Evolutionary conservation across 1,139 yeast species (phyloP).

Genomic region (Taiozyma sp.): DNA sequence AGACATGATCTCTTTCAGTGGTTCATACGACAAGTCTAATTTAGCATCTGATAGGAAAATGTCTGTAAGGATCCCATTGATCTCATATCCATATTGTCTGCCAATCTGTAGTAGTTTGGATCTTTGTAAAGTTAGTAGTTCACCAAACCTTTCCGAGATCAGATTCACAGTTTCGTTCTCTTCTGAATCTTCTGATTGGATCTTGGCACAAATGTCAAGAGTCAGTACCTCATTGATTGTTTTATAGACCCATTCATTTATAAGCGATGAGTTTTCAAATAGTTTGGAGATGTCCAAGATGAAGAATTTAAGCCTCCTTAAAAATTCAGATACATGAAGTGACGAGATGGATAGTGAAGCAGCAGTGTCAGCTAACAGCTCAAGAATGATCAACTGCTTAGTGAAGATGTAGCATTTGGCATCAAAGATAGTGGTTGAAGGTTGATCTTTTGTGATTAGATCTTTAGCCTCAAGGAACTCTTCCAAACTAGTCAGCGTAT

Average conservation of each 20-base stretch:
- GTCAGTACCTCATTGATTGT: conserved; percentile 16
- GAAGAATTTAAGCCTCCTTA: conserved; percentile 32
- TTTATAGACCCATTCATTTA: conserved; percentile 21
- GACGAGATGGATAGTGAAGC: conserved; percentile 35
- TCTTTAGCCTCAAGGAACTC: conserved; percentile 1
- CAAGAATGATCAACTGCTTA: conserved; percentile 30
- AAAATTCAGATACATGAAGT: conserved; percentile 27
- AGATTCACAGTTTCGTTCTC: conserved; percentile 8
- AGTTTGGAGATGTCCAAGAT: conserved; percentile 35
- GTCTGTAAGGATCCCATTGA: conserved; percentile 42
- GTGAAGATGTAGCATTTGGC: conserved; percentile 30
- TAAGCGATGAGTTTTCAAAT: conserved; percentile 14
- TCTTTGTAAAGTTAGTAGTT: conserved; percentile 40
- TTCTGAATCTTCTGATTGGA: conserved; percentile 7
- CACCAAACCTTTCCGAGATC: conserved; percentile 41
- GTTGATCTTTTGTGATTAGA: conserved; percentile 1
- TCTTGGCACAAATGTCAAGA: conserved; percentile 11
- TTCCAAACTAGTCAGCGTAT: conserved; percentile 5
- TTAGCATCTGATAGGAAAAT: conserved; percentile 13
- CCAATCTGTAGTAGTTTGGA: conserved; percentile 39
- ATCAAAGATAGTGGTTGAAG: conserved; percentile 4
- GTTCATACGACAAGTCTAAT: conserved; percentile 9
- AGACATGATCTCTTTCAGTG: conserved; percentile 13
- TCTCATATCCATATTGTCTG: conserved; percentile 27
- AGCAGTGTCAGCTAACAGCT: conserved; percentile 26